Evolutionary conservation across 306 rosid genomes (phyloP), one percentile per base, ranked within the genome.

Genomic region (Elaeagnus macrophylla): DNA sequence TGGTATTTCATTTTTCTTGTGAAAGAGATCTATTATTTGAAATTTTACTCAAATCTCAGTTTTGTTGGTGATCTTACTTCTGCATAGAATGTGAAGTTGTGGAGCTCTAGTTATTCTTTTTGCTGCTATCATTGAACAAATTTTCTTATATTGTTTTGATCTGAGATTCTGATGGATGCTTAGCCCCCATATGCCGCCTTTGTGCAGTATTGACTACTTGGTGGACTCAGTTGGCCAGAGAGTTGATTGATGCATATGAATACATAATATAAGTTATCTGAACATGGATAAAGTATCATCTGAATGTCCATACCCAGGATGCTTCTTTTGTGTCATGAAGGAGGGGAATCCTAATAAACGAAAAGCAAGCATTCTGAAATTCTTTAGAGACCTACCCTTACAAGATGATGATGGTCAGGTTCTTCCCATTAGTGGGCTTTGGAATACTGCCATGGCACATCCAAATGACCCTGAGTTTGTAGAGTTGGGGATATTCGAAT

Each of bases 371-470:
- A 85, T 93, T 58, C 63, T 88, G 56, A 87, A 93, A 54, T 93
- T 84, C 75, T 93, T 93, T 51, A 73, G 99, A 51, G 99, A 93
- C 56, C 96, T 93, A 61, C 99, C 99, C 35, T 69, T 81, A 37
- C 96, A 84, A 71, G 99, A 93, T 63, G 96, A 87, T 8, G 96
- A 93, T 72, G 99, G 95, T 68, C 99, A 93, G 78, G 99, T 93
- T 69, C 99, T 93, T 13, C 96, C 99, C 20, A 93, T 93, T 60
- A 93, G 99, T 59, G 99, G 99, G 58, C 96, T 93, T 62, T 93
- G 99, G 99, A 93, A 93, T 75, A 93, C 99, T 0, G 96, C 99
- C 47, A 93, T 93, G 99, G 99, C 99, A 20, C 99, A 93, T 71
- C 99, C 99, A 37, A 93, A 93, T 62, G 99, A 93, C 47, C 95